Base-by-base conservation (phyloP, 2,329 filamentous ascomycete species). In the Pseudocercospora crystallina region DNA sequence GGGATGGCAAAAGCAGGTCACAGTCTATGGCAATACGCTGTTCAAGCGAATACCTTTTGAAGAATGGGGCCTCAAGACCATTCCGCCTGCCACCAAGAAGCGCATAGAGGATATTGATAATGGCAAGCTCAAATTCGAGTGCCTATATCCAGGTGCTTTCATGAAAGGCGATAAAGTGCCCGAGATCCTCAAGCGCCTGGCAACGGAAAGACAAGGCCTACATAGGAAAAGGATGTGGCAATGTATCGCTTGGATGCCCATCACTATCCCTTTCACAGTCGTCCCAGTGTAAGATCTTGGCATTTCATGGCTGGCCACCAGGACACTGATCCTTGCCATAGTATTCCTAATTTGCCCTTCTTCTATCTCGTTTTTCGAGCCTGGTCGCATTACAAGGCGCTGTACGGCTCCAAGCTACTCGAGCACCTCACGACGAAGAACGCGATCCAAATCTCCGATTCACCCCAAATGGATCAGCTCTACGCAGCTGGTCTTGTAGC, bases 61-160 rank as follows among this genome's bases (percentile, higher is more conserved):
- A 73, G 94, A 99, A 85, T 99, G 94, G 94, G 90, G 89, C 0
- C 79, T 99, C 60, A 97, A 97, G 75, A 95, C 90, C 32, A 85
- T 99, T 45, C 94, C 94, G 38, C 86, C 91, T 15, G 77, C 95
- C 61, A 89, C 84, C 36, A 75, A 82, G 50, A 80, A 82, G 59
- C 79, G 84, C 51, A 79, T 81, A 60, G 76, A 80, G 42, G 83
- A 88, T 45, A 83, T 87, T 61, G 64, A 84, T 15, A 70, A 82
- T 45, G 82, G 80, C 33, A 78, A 80, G 57, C 80, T 83, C 43
- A 83, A 81, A 61, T 53, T 62, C 9, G 56, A 63, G 20, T 59
- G 56, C 29, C 74, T 89, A 45, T 97, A 87, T 66, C 94, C 94
- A 0, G 75, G 80, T 40, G 81, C 80, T 42, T 78, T 90, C 44